Conservation (phyloP, 768 basidiomycete genomes). For the Mycena polygramma region DNA sequence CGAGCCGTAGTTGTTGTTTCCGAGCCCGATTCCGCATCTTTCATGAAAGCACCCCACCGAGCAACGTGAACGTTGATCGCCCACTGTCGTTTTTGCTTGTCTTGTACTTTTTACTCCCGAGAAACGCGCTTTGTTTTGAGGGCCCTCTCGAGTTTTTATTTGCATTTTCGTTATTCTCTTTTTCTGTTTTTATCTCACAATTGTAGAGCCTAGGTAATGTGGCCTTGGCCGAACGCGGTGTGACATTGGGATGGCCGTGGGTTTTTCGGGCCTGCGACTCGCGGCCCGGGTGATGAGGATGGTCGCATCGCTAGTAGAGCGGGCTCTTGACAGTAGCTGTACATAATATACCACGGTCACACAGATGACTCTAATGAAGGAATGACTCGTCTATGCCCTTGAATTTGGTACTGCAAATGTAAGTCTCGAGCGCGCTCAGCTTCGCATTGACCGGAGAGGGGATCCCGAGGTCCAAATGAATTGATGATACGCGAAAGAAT, state of each 20-base stretch:
- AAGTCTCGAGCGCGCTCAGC: too few relatives aligned
- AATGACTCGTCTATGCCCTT: too few relatives aligned
- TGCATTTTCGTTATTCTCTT: conserved; percentile 4
- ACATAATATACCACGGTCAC: conserved; percentile 21
- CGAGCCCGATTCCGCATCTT: not conserved
- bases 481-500: too few relatives aligned
- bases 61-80: conserved; percentile 26
- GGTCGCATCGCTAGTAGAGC: not conserved
- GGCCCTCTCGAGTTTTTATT: not conserved
- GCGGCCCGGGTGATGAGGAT: too few relatives aligned
- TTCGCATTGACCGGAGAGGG: too few relatives aligned
- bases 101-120: conserved; percentile 21
- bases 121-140: conserved; percentile 11
- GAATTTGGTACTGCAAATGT: too few relatives aligned
- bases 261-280: too few relatives aligned
- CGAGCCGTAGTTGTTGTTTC: not conserved
- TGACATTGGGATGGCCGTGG: not conserved
- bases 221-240: not conserved
- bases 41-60: not conserved
- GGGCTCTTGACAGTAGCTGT: conserved; percentile 12
- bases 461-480: too few relatives aligned
- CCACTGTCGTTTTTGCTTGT: conserved; percentile 26
- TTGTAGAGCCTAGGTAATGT: conserved; percentile 22
- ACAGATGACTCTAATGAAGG: too few relatives aligned
- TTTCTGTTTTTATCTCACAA: conserved; percentile 6